Base-by-base conservation (phyloP, 805 yeast genomes). In the Ascoidea tarda region DNA sequence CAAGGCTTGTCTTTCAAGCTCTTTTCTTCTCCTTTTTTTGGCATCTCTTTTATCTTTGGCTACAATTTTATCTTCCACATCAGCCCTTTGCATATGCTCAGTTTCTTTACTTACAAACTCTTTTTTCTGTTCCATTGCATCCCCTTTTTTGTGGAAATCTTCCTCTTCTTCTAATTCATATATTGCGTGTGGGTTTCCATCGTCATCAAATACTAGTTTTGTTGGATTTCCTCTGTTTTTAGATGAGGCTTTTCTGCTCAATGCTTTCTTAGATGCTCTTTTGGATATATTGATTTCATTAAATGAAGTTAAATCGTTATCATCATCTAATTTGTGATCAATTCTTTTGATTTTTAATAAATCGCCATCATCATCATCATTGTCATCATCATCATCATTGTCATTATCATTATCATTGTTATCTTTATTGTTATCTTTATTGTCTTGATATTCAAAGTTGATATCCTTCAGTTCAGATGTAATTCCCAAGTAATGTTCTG, bases 101-200 rank as follows among this genome's bases (percentile, higher is more conserved):
- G 80, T 62, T 67, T 89, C 98, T 57, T 76, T 77, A 12, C 58
- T 66, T 48, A 93, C 77, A 60, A 80, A 93, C 56, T 78, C 75
- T 46, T 72, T 67, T 68, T 86, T 84, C 68, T 87, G 95, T 6
- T 64, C 68, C 51, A 70, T 71, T 1, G 90, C 89, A 60, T 79
- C 85, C 47, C 87, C 90, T 44, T 71, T 73, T 56, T 77, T 79
- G 57, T 67, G 76, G 76, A 93, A 93, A 54, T 86, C 95, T 46
- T 82, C 93, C 67, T 88, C 97, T 59, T 84, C 87, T 63, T 87
- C 89, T 55, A 93, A 73, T 68, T 91, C 98, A 63, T 93, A 93
- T 5, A 91, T 72, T 6, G 95, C 86, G 66, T 91, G 98, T 0
- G 98, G 84, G 5, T 73, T 75, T 32, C 99, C 99, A 2, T 91